These are phyloP conservation scores for Hyphopichia fennica DNA, from an alignment of 1,139 yeast genomes.

Conservation along the genomic window DNA sequence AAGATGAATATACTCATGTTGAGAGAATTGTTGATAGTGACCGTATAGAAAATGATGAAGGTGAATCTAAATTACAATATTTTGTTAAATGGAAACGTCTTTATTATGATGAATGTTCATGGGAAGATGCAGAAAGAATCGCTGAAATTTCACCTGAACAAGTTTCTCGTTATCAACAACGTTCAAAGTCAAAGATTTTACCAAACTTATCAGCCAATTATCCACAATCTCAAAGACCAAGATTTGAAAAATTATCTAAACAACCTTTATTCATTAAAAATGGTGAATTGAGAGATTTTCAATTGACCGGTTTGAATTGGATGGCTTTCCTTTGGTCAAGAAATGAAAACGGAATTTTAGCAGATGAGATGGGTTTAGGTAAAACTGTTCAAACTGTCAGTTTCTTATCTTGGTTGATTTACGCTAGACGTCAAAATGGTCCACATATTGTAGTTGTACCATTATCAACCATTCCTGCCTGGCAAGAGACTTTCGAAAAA, in stretches of 20 bases:
- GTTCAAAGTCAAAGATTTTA: slow-evolving; percentile 79
- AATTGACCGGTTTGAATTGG: slow-evolving; percentile 97
- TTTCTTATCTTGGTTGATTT: slow-evolving; percentile 90
- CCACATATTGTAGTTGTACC: slow-evolving; percentile 98
- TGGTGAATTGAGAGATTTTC: slow-evolving; percentile 95
- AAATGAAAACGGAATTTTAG: slow-evolving; percentile 94
- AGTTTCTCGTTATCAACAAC: slow-evolving; percentile 78
- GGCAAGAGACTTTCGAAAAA: slow-evolving; percentile 98
- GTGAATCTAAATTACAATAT: slow-evolving; percentile 70
- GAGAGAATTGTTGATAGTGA: slow-evolving; percentile 90
- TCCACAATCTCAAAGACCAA: slow-evolving; percentile 71
- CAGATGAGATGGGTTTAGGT: slow-evolving; percentile 99
- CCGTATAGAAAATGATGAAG: slow-evolving; percentile 65
- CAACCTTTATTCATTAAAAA: slow-evolving; percentile 92
- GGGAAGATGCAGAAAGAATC: slow-evolving; percentile 92
- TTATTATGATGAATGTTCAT: slow-evolving; percentile 92
- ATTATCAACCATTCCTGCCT: slow-evolving; percentile 92
- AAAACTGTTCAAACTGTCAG: slow-evolving; percentile 97
- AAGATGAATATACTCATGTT: slow-evolving; percentile 78
- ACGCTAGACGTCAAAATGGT: slow-evolving; percentile 93
- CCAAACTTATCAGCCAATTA: slow-evolving; percentile 82
- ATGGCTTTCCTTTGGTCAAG: slow-evolving; percentile 99
- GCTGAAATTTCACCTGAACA: slow-evolving; percentile 82
- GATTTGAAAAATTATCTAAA: slow-evolving; percentile 78
- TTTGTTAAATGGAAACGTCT: slow-evolving; percentile 92